Evolutionary conservation across 192 early-diverging fungal species (phyloP).

Genomic region (Jimgerdemannia lactiflua): DNA sequence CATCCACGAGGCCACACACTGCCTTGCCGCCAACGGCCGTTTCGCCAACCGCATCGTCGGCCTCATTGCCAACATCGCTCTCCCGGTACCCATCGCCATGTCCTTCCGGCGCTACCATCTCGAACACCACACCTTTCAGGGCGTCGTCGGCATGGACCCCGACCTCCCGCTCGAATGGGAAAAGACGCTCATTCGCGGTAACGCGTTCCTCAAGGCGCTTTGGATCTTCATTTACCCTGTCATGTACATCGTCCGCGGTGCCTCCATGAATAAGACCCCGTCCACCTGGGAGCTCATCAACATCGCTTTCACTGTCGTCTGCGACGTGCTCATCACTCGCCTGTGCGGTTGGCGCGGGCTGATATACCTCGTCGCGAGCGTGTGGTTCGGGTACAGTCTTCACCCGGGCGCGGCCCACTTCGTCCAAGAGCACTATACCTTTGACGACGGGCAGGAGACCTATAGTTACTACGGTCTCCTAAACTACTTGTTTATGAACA

Average conservation of each 20-base stretch:
- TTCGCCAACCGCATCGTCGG: slow-evolving; percentile 82
- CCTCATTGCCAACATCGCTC: slow-evolving; percentile 81
- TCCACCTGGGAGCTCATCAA: slow-evolving; percentile 80
- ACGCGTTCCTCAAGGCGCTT: slow-evolving; percentile 63
- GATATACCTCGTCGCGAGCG: slow-evolving; percentile 62
- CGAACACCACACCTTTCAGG: slow-evolving; percentile 98
- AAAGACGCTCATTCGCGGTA: slow-evolving; percentile 69
- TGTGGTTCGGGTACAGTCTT: slow-evolving; percentile 82
- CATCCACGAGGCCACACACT: slow-evolving; percentile 94
- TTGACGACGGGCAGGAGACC: slow-evolving; percentile 90
- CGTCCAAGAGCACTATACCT: slow-evolving; percentile 96
- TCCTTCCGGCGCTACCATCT: slow-evolving; percentile 88
- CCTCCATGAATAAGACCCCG: slow-evolving; percentile 61
- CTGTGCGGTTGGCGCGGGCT: slow-evolving; percentile 64
- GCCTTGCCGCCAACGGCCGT: slow-evolving; percentile 69
- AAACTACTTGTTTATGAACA: slow-evolving; percentile 89
- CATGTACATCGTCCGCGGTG: slow-evolving; percentile 82
- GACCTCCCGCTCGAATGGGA: slow-evolving; percentile 92
- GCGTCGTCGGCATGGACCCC: slow-evolving; percentile 89
- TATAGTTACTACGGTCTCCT: slow-evolving; percentile 96
- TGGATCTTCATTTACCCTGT: slow-evolving; percentile 84
- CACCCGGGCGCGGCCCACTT: slow-evolving; percentile 97
- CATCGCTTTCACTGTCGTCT: slow-evolving; percentile 61
- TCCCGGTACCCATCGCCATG: slow-evolving; percentile 75
- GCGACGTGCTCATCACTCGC: slow-evolving; percentile 51